Evolutionary conservation across 805 yeast species (phyloP).

Genomic region (Geotrichum ghanense): DNA sequence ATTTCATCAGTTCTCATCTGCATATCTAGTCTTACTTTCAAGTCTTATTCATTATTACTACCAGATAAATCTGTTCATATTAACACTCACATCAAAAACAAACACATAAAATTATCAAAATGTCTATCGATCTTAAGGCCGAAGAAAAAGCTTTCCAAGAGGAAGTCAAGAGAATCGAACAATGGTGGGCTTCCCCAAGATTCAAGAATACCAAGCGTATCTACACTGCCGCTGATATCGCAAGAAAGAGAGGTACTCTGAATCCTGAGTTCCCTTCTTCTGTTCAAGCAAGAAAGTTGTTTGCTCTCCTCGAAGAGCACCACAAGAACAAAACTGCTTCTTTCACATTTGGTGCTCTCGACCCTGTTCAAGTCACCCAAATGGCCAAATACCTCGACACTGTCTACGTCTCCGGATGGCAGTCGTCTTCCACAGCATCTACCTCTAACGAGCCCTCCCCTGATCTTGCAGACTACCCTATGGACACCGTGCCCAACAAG

Average conservation of each 20-base stretch:
- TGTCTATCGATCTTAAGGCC: constrained; percentile 37
- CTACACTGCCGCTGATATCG: constrained; percentile 82
- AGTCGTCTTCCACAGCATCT: constrained; percentile 95
- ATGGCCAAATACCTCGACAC: constrained; percentile 94
- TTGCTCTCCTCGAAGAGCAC: constrained; percentile 56
- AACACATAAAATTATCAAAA: no score
- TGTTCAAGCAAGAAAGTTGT: constrained; percentile 73
- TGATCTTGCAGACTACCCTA: constrained; percentile 96
- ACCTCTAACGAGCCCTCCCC: constrained; percentile 97
- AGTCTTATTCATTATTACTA: no score
- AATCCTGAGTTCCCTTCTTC: constrained; percentile 68
- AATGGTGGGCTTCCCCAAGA: constrained; percentile 93
- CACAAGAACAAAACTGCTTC: constrained; percentile 61
- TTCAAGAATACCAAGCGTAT: constrained; percentile 83
- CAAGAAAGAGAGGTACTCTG: constrained; percentile 73
- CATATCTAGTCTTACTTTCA: no score
- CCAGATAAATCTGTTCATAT: no score
- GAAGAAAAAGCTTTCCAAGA: constrained; percentile 56
- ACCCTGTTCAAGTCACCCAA: constrained; percentile 90
- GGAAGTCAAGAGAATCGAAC: constrained; percentile 60
- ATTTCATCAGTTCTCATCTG: no score
- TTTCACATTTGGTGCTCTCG: constrained; percentile 90
- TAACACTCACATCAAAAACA: no score
- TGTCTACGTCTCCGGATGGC: constrained; percentile 96
- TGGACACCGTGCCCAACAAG: constrained; percentile 97